phyloP scores from a whole-genome alignment of 768 basidiomycete genomes.

The Xerocomus potaroensis region DNA sequence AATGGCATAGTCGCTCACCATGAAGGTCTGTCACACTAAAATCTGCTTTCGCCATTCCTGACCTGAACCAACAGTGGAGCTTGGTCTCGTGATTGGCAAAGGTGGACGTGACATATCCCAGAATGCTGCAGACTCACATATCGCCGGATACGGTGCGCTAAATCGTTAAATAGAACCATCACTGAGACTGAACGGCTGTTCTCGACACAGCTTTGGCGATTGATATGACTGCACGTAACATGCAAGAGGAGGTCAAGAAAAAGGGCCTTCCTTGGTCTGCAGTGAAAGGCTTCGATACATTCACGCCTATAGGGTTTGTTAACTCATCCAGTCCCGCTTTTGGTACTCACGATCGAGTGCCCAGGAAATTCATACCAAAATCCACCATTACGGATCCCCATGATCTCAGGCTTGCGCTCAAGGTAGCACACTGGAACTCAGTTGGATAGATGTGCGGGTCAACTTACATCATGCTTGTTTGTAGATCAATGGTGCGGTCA shows the following conservation, averaged over 20 bases:
- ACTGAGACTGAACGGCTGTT: neutral
- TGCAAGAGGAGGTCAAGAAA: constrained; percentile 91
- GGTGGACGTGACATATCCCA: constrained; percentile 76
- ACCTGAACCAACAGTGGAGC: constrained; percentile 60
- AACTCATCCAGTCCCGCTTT: neutral
- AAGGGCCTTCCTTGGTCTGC: constrained; percentile 97
- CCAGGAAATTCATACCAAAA: constrained; percentile 79
- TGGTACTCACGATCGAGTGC: constrained; percentile 3
- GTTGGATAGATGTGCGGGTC: neutral
- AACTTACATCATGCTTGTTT: neutral
- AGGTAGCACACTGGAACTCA: constrained; percentile 39
- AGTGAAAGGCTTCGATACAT: constrained; percentile 96
- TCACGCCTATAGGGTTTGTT: constrained; percentile 81
- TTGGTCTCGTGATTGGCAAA: constrained; percentile 94
- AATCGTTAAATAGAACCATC: no score
- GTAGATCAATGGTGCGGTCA: constrained; percentile 78
- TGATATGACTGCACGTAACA: constrained; percentile 94
- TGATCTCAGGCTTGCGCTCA: constrained; percentile 70
- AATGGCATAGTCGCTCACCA: constrained; percentile 80
- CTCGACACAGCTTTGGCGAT: constrained; percentile 71
- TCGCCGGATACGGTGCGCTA: constrained; percentile 88
- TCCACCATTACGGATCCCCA: constrained; percentile 64
- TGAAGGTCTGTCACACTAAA: constrained; percentile 56
- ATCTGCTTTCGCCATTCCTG: neutral
- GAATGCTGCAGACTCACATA: constrained; percentile 64